Base-by-base conservation (phyloP, 345 rosid genomes). In the Gossypium bickii region DNA sequence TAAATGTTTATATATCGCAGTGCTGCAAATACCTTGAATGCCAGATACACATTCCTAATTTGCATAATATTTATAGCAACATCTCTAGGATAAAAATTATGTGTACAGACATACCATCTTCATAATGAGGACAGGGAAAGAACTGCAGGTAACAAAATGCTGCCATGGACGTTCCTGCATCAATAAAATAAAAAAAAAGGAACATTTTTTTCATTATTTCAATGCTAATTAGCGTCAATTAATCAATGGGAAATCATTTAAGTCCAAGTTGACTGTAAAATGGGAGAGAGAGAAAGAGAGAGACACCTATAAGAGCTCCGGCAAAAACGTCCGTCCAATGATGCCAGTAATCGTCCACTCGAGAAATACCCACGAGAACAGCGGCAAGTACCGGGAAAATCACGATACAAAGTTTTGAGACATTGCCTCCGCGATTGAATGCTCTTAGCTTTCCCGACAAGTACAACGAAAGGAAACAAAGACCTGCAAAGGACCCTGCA, bases 401-500 rank as follows among this genome's bases (percentile, higher is more conserved):
- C 48, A 86, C 77, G 12, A 87, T 72, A 76, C 90, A 87, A 38
- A 86, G 85, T 70, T 90, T 86, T 2, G 85, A 90, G 11, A 88
- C 78, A 61, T 85, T 90, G 22, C 92, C 92, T 34, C 61, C 61
- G 13, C 81, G 76, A 61, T 85, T 90, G 75, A 90, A 90, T n/a
- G 80, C 89, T 75, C 83, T 86, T 9, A 88, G 73, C 81, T 88
- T 90, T 63, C 92, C 91, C 9, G 91, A 85, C 75, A 90, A 69
- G 69, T 90, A 90, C 91, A 86, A 82, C 6, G 95, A 82, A 4
- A 90, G 82, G 76, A 82, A 88, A 11, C 80, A 80, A 56, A 88
- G 77, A 74, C 92, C 95, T 17, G 91, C 92, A 78, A 90, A 90
- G 0, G 93, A 86, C 93, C 95, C 90, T 88, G 83, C 77, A 78